Evolutionary conservation across 2,329 filamentous ascomycete genomes (phyloP), one percentile per base, ranked within the genome.

Genomic region (Sporothrix globosa): DNA sequence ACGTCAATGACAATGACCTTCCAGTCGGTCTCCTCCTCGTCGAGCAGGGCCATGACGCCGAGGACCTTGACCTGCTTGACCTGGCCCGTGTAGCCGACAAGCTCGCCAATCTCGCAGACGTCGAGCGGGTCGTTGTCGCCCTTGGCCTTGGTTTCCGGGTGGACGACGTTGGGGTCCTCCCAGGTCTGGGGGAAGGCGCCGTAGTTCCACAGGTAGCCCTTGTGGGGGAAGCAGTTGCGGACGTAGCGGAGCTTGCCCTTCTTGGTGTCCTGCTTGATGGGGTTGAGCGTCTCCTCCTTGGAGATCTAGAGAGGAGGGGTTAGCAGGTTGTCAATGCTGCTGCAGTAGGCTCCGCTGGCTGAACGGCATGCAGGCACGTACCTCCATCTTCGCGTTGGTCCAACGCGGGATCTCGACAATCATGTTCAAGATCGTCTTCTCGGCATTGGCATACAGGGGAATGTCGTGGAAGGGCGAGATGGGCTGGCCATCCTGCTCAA

Each of bases 141-240:
- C 88, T 97, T 97, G 82, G 95, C 93, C 89, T 98, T 98, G 86
- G 96, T 99, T 88, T 99, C 96, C 74, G 94, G 95, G 89, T 99
- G 96, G 78, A 95, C 84, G 77, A 90, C 84, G 82, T 97, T 97
- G 83, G 96, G 96, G 86, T 99, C 96, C 85, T 99, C 96, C 96
- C 96, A 99, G 77, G 96, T 99, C 94, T 97, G 79, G 78, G 96
- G 96, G 90, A 99, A 98, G 83, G 94, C 94, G 85, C 96, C 96
- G 85, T 99, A 99, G 90, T 99, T 99, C 96, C 96, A 99, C 78
- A 99, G 92, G 85, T 99, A 99, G 76, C 96, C 96, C 90, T 99
- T 98, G 91, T 99, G 96, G 78, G 96, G 96, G 89, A 99, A 99
- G 91, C 96, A 99, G 91, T 99, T 99, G 85, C 96, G 93, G 81